A percentile compares a stretch with the other conserved stretches of the same genome.
These are phyloP conservation scores for Anthoceros angustus DNA, from an alignment of 225 moss, liverwort and hornwort genomes.

Conservation along the genomic window DNA sequence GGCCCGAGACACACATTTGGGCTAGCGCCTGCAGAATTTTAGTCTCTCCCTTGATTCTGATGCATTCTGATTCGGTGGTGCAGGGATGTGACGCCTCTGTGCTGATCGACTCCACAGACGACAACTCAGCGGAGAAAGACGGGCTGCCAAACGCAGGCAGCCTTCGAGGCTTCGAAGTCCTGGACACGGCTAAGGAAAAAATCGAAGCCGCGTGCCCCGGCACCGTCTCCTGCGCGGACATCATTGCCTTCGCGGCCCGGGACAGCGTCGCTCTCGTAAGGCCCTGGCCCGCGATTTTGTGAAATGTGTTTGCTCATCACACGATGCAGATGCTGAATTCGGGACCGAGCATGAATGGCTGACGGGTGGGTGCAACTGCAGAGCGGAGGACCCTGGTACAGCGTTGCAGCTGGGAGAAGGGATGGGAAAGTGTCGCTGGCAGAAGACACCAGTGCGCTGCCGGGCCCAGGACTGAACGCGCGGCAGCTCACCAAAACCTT, in stretches of 20 bases:
- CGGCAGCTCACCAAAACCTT: slow-evolving; percentile 25
- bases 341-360: neutral
- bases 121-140: slow-evolving; percentile 30
- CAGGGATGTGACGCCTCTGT: slow-evolving; percentile 74
- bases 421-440: slow-evolving; percentile 43
- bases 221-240: slow-evolving; percentile 73
- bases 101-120: slow-evolving; percentile 27
- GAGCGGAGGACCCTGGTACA: slow-evolving; percentile 18
- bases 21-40: no score
- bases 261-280: slow-evolving; percentile 28
- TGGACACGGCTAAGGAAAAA: slow-evolving; percentile 36
- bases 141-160: slow-evolving; percentile 28
- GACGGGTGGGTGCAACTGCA: slow-evolving; percentile 2
- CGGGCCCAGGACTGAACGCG: slow-evolving; percentile 24
- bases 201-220: slow-evolving; percentile 32
- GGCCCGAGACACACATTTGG: no score
- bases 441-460: slow-evolving; percentile 22
- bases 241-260: slow-evolving; percentile 45
- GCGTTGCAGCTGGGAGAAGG: slow-evolving; percentile 43
- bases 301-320: slow-evolving; percentile 18
- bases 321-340: neutral
- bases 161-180: slow-evolving; percentile 31
- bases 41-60: no score
- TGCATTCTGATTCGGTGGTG: neutral
- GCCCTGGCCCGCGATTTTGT: no score